phyloP scores from a whole-genome alignment of 2,329 filamentous ascomycete species.

The Sphaerulina musiva region DNA sequence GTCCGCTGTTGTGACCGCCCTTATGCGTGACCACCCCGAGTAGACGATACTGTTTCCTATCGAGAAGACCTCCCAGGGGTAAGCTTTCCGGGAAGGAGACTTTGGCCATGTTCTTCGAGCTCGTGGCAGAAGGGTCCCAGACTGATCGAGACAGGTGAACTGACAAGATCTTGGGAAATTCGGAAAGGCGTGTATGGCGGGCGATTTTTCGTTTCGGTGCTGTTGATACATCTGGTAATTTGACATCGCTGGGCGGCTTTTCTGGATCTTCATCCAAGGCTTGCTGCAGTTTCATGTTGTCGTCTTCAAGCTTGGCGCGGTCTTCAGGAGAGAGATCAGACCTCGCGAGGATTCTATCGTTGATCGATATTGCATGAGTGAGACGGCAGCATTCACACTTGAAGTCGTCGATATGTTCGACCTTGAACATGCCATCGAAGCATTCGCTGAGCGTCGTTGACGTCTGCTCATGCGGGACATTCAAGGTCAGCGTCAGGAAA shows the following conservation, averaged over 20 bases:
- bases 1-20: conserved; percentile 89
- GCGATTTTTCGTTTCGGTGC: conserved; percentile 80
- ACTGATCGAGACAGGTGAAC: conserved; percentile 92
- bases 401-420: conserved; percentile 94
- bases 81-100: conserved; percentile 86
- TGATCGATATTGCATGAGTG: conserved; percentile 64
- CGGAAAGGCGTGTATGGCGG: conserved; percentile 77
- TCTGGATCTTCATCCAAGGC: conserved; percentile 80
- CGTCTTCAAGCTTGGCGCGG: conserved; percentile 42
- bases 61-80: conserved; percentile 69
- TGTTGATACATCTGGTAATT: conserved; percentile 64
- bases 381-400: conserved; percentile 89
- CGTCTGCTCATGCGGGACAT: conserved; percentile 67
- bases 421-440: conserved; percentile 90
- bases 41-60: conserved; percentile 74
- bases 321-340: conserved; percentile 47
- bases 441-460: conserved; percentile 78
- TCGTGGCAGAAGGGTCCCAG: conserved; percentile 65
- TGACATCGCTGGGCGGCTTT: conserved; percentile 61
- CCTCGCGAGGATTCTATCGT: conserved; percentile 54
- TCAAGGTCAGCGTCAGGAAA: conserved; percentile 87
- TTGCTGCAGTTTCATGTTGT: conserved; percentile 59
- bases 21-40: conserved; percentile 88
- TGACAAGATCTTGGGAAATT: conserved; percentile 82
- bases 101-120: conserved; percentile 90